Percentiles rank a stretch among this genome's conserved stretches.
These are phyloP conservation scores for Scheffersomyces amazonensis DNA, from an alignment of 805 yeast genomes.

Conservation along the genomic window DNA sequence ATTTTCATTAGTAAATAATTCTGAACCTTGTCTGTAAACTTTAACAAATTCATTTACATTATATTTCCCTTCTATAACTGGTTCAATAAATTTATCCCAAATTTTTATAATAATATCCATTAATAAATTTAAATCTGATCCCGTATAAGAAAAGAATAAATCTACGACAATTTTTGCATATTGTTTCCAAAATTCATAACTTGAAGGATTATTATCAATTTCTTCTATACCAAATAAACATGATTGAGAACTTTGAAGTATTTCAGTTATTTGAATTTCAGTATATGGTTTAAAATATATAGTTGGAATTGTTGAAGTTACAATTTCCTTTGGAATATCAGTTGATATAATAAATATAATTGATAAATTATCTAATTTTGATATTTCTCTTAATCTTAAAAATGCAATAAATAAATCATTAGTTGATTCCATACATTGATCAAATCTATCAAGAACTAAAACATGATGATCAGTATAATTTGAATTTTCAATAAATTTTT, in stretches of 20 bases:
- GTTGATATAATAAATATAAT: conserved; percentile 41
- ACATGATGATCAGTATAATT: conserved; percentile 34
- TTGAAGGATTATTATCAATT: conserved; percentile 11
- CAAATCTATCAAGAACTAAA: conserved; percentile 47
- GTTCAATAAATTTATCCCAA: conserved; percentile 33
- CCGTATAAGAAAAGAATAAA: conserved; percentile 43
- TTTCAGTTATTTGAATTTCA: conserved; percentile 31
- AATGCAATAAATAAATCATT: conserved; percentile 40
- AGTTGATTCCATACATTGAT: conserved; percentile 42
- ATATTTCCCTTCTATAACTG: conserved; percentile 19
- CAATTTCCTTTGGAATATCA: conserved; percentile 34
- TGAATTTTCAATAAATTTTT: conserved; percentile 31
- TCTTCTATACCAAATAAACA: conserved; percentile 18
- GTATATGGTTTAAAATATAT: conserved; percentile 38
- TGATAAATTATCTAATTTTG: conserved; percentile 25
- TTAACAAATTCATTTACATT: conserved; percentile 27
- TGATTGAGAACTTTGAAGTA: conserved; percentile 30
- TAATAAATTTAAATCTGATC: conserved; percentile 38
- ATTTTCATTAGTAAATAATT: conserved; percentile 25
- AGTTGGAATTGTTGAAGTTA: conserved; percentile 39
- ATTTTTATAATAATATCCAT: conserved; percentile 25
- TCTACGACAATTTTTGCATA: conserved; percentile 45
- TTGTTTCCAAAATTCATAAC: conserved; percentile 36
- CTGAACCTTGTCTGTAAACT: conserved; percentile 29
- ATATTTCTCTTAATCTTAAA: conserved; percentile 41